Conservation (phyloP, 441 rosid genomes). For the Melastoma candidum region DNA sequence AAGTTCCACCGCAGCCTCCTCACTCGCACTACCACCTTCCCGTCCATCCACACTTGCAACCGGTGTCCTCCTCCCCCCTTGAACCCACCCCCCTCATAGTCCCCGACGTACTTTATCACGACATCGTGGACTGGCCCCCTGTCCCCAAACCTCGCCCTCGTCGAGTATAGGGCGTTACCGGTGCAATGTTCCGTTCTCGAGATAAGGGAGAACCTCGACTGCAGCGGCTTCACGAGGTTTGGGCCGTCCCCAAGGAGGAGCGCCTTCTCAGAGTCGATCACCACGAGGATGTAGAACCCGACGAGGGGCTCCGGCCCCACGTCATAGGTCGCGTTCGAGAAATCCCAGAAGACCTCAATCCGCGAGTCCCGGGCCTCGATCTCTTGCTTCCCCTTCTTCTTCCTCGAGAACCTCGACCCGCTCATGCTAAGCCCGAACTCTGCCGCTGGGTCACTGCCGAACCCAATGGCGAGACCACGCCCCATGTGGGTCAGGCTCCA, state of each 20-base stretch:
- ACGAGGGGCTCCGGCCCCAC: conserved; percentile 50
- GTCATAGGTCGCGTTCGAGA: conserved; percentile 54
- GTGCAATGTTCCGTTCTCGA: conserved; percentile 67
- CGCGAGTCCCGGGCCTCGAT: conserved; percentile 38
- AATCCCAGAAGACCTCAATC: conserved; percentile 72
- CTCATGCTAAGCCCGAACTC: conserved; percentile 57
- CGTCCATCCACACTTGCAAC: conserved; percentile 57
- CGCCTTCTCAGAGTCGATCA: conserved; percentile 51
- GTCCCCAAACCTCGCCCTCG: conserved; percentile 58
- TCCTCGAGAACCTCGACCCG: conserved; percentile 45
- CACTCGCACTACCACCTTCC: conserved; percentile 60
- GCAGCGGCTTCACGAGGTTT: too few species aligned
- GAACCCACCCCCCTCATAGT: conserved; percentile 33
- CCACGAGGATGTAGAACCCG: conserved; percentile 52
- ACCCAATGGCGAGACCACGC: conserved; percentile 40
- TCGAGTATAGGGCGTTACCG: conserved; percentile 51
- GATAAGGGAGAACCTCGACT: conserved; percentile 27
- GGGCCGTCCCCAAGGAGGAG: conserved; percentile 44
- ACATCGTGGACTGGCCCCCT: conserved; percentile 54
- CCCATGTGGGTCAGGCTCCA: conserved; percentile 42
- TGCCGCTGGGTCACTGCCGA: conserved; percentile 32
- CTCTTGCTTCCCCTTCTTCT: conserved; percentile 57
- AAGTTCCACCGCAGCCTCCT: conserved; percentile 87
- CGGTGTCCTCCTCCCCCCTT: conserved; percentile 27
- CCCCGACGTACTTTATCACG: conserved; percentile 52